Percentiles rank a stretch among this genome's conserved stretches.
Conservation (phyloP, 345 rosid genomes). For the Toxicodendron radicans region DNA sequence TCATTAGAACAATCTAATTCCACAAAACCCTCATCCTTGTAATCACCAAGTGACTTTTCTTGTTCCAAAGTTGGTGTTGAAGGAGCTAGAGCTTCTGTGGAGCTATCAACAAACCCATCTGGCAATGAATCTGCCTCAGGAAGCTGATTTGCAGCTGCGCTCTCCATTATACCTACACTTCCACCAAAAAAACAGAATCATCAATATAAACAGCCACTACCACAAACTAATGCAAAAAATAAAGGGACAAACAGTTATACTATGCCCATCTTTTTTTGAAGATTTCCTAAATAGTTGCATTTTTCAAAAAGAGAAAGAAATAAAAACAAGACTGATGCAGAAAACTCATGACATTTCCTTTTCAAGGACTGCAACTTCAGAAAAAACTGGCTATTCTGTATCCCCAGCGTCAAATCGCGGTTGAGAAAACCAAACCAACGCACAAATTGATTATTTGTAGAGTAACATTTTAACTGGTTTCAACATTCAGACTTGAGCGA, state of each 20-base stretch:
- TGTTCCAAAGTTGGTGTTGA: slow-evolving; percentile 44
- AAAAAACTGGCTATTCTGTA: background rate
- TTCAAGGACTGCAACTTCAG: background rate
- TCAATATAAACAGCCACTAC: background rate
- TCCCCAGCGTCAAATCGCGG: background rate
- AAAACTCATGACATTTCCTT: background rate
- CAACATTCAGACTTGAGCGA: too few species aligned
- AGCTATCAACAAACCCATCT: slow-evolving; percentile 85
- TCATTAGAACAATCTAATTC: slow-evolving; percentile 24
- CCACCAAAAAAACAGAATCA: slow-evolving; percentile 7
- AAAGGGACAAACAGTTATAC: background rate
- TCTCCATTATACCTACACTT: slow-evolving; percentile 56
- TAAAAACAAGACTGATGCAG: background rate
- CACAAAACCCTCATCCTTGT: slow-evolving; percentile 30
- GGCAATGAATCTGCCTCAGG: slow-evolving; percentile 94
- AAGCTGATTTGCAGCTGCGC: slow-evolving; percentile 57
- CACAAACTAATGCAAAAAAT: background rate
- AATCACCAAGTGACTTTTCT: slow-evolving; percentile 36
- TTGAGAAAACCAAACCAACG: background rate
- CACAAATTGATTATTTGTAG: background rate
- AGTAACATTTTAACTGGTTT: too few species aligned
- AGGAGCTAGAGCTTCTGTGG: slow-evolving; percentile 54
- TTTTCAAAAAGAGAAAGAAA: background rate
- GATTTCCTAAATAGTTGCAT: background rate
- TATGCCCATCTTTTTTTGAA: background rate